A percentile compares a stretch with the other conserved stretches of the same genome.
phyloP scores from a whole-genome alignment of 2,329 filamentous ascomycete species.

The Endoconidiophora polonica region DNA sequence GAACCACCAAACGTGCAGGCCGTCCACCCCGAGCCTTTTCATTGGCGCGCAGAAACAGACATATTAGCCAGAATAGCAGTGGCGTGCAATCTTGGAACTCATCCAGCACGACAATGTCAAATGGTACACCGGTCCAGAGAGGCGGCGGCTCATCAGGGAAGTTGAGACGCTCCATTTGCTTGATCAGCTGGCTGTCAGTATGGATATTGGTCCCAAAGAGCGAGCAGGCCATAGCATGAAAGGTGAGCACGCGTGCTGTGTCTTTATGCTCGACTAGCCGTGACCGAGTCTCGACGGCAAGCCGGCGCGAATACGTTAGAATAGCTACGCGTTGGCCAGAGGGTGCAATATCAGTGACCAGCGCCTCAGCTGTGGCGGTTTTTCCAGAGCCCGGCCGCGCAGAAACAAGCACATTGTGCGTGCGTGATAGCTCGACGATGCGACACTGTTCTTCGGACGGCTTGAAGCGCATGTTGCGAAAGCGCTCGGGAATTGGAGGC shows the following conservation, averaged over 20 bases:
- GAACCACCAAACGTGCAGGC: conserved; percentile 16
- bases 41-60: conserved; percentile 17
- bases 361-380: conserved; percentile 19
- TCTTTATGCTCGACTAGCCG: conserved; percentile 15
- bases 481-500: too few species aligned
- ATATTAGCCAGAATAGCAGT: conserved; percentile 17
- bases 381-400: conserved; percentile 21
- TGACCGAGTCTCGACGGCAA: conserved; percentile 16
- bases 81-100: conserved; percentile 21
- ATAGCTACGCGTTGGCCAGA: conserved; percentile 15
- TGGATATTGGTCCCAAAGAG: conserved; percentile 14
- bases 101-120: conserved; percentile 20
- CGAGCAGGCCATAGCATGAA: conserved; percentile 16
- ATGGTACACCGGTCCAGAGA: conserved; percentile 15
- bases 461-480: too few species aligned
- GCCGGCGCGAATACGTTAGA: conserved; percentile 18
- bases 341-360: conserved; percentile 15
- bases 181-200: conserved; percentile 15
- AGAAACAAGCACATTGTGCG: conserved; percentile 20
- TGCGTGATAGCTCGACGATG: conserved; percentile 16
- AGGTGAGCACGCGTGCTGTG: conserved; percentile 16
- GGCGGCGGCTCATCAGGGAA: conserved; percentile 13
- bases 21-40: conserved; percentile 11
- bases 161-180: conserved; percentile 8
- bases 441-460: conserved; percentile 17